Evolutionary conservation across 2,329 filamentous ascomycete species (phyloP).

Genomic region (Hypoxylon sp.): DNA sequence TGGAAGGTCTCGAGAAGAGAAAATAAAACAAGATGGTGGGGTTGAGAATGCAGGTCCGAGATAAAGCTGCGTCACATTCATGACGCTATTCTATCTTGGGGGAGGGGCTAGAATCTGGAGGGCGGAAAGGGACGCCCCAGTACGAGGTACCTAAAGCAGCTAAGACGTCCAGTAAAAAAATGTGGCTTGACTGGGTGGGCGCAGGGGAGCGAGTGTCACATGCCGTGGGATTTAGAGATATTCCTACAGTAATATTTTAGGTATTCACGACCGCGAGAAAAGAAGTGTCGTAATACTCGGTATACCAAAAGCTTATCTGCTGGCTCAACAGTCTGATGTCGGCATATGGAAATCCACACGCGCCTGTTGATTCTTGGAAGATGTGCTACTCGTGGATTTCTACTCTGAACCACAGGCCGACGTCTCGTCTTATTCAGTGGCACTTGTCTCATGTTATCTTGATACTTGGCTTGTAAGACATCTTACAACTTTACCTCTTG

Average conservation of each 20-base stretch:
- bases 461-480: slow-evolving; percentile 18
- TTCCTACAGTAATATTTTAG: too few relatives aligned
- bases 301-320: background rate
- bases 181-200: background rate
- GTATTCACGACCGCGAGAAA: background rate
- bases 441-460: slow-evolving; percentile 31
- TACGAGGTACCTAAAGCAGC: too few relatives aligned
- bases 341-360: background rate
- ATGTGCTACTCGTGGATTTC: slow-evolving; percentile 22
- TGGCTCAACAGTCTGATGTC: background rate
- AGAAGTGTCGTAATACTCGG: background rate
- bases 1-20: background rate
- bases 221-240: slow-evolving; percentile 21
- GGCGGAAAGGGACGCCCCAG: too few relatives aligned
- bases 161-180: too few relatives aligned
- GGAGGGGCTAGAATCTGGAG: slow-evolving; percentile 18
- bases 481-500: slow-evolving; percentile 12
- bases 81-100: slow-evolving; percentile 6
- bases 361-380: slow-evolving; percentile 16
- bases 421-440: slow-evolving; percentile 9
- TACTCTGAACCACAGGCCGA: slow-evolving; percentile 17
- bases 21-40: slow-evolving; percentile 12
- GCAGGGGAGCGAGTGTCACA: slow-evolving; percentile 32
- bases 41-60: slow-evolving; percentile 19
- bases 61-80: slow-evolving; percentile 20